These are phyloP conservation scores for Trametes cinnabarina DNA, from an alignment of 768 basidiomycete species.

Conservation along the genomic window DNA sequence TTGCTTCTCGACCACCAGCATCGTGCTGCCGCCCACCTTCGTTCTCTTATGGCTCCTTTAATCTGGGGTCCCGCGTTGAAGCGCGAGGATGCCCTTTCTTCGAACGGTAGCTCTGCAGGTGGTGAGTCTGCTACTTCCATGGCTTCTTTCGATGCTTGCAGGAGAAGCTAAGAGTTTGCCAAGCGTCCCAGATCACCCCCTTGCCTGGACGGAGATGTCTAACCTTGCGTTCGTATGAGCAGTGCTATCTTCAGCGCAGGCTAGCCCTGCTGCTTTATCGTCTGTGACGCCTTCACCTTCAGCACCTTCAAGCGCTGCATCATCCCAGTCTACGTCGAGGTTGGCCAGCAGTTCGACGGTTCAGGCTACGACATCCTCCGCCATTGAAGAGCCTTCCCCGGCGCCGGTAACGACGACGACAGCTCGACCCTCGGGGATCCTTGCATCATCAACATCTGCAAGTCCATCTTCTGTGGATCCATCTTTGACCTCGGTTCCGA, in stretches of 20 bases:
- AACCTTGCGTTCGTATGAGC: background rate
- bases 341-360: background rate
- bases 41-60: slow-evolving; percentile 15
- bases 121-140: background rate
- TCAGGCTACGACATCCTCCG: background rate
- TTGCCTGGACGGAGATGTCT: background rate
- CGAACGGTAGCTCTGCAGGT: slow-evolving; percentile 13
- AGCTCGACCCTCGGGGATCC: background rate
- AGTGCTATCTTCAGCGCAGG: slow-evolving; percentile 16
- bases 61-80: slow-evolving; percentile 16
- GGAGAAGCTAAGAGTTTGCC: background rate
- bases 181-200: background rate
- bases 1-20: slow-evolving; percentile 14
- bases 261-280: slow-evolving; percentile 17
- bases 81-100: slow-evolving; percentile 16
- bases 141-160: background rate
- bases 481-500: background rate
- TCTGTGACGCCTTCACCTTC: slow-evolving; percentile 10
- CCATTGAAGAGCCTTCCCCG: background rate
- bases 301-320: background rate
- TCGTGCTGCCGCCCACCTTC: slow-evolving; percentile 2
- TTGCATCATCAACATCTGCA: background rate
- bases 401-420: background rate
- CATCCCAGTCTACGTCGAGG: background rate
- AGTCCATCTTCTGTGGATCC: background rate